Evolutionary conservation across 164 flowering plant genomes (phyloP).

Genomic region (Hamamelis virginiana): DNA sequence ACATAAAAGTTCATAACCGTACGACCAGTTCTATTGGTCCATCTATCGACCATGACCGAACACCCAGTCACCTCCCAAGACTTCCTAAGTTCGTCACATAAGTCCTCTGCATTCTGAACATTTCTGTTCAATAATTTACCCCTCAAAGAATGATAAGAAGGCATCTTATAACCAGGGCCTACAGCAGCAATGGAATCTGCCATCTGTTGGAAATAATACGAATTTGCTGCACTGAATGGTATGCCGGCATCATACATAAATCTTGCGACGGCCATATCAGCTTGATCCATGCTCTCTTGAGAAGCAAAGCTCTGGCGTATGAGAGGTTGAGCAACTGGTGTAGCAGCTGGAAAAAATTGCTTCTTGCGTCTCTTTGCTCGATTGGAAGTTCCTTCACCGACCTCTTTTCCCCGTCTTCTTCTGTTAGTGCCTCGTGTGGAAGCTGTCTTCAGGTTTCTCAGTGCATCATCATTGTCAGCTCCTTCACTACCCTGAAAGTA

Average conservation of each 20-base stretch:
- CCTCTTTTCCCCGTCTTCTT: slow-evolving; percentile 27
- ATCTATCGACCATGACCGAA: slow-evolving; percentile 48
- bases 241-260: slow-evolving; percentile 42
- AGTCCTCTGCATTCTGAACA: slow-evolving; percentile 30
- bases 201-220: slow-evolving; percentile 42
- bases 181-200: slow-evolving; percentile 47
- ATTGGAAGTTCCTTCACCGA: slow-evolving; percentile 20
- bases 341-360: slow-evolving; percentile 19
- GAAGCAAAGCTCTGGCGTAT: slow-evolving; percentile 25
- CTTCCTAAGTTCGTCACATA: slow-evolving; percentile 29
- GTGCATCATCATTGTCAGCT: slow-evolving; percentile 16
- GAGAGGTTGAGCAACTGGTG: slow-evolving; percentile 31
- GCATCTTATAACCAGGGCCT: slow-evolving; percentile 48
- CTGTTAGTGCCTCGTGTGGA: slow-evolving; percentile 10
- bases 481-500: slow-evolving; percentile 18
- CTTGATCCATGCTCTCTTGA: slow-evolving; percentile 36
- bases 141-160: slow-evolving; percentile 39
- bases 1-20: slow-evolving; percentile 34
- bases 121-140: slow-evolving; percentile 29
- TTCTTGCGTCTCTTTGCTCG: slow-evolving; percentile 28
- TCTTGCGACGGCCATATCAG: slow-evolving; percentile 47
- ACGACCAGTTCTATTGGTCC: slow-evolving; percentile 27
- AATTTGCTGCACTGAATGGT: slow-evolving; percentile 41
- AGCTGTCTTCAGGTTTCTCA: slow-evolving; percentile 6
- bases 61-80: slow-evolving; percentile 53